A percentile compares a stretch with the other conserved stretches of the same genome.
These are phyloP conservation scores for Suhomyces ambrosiae DNA, from an alignment of 1,139 yeast species.

Conservation along the genomic window DNA sequence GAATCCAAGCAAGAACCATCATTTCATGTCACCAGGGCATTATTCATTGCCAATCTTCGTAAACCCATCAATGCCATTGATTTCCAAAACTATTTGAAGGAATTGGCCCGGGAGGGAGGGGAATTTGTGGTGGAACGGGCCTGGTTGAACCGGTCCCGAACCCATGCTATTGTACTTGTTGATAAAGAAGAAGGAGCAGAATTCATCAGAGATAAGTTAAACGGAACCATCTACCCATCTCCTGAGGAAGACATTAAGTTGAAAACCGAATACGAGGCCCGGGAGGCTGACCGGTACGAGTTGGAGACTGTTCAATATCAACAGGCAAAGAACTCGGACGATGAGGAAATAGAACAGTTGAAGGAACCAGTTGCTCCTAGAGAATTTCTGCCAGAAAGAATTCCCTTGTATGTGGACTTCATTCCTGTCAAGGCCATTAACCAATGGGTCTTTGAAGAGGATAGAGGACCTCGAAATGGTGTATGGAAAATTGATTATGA, in stretches of 20 bases:
- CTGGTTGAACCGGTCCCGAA: slow-evolving; percentile 44
- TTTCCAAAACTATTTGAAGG: slow-evolving; percentile 38
- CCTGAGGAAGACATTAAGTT: slow-evolving; percentile 28
- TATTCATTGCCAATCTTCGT: slow-evolving; percentile 46
- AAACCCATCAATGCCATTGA: slow-evolving; percentile 39
- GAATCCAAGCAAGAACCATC: slow-evolving; percentile 31
- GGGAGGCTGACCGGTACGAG: slow-evolving; percentile 27
- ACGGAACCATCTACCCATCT: slow-evolving; percentile 36
- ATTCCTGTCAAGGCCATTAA: slow-evolving; percentile 50
- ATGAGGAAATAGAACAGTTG: slow-evolving; percentile 13
- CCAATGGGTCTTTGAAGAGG: slow-evolving; percentile 52
- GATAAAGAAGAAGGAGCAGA: slow-evolving; percentile 43
- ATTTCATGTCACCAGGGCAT: slow-evolving; percentile 43
- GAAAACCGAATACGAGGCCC: slow-evolving; percentile 24
- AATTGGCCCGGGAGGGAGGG: slow-evolving; percentile 28
- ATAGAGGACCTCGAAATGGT: slow-evolving; percentile 46
- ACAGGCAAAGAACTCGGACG: slow-evolving; percentile 14
- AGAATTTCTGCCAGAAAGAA: slow-evolving; percentile 25
- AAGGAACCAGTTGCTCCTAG: slow-evolving; percentile 20
- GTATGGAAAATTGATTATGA: slow-evolving; percentile 45
- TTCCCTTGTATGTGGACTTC: slow-evolving; percentile 41
- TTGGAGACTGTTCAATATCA: slow-evolving; percentile 24
- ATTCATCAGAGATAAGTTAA: slow-evolving; percentile 33
- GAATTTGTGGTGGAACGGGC: slow-evolving; percentile 40
- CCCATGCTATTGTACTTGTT: slow-evolving; percentile 47